These are phyloP conservation scores for Raphanus sativus DNA, from an alignment of 345 rosid species.

Conservation along the genomic window DNA sequence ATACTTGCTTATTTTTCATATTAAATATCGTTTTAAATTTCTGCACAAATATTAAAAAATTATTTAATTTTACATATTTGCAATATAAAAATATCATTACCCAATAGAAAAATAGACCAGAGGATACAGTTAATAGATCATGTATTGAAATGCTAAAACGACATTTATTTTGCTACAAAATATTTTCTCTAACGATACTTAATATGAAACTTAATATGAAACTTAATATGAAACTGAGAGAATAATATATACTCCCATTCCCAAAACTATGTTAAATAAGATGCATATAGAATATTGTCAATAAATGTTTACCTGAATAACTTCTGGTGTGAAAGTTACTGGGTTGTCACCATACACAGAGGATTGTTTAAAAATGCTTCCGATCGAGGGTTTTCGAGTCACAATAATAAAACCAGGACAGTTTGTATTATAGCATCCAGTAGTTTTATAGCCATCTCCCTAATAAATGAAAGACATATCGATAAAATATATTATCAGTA, in stretches of 20 bases:
- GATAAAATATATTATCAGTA: neutral
- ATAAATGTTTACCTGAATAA: constrained; percentile 10
- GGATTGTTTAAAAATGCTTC: neutral
- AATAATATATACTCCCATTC: neutral
- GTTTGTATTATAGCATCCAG: constrained; percentile 15
- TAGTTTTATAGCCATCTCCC: constrained; percentile 6
- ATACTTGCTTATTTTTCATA: neutral
- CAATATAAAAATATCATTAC: too few relatives aligned
- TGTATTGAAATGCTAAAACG: too few relatives aligned
- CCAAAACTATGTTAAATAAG: neutral
- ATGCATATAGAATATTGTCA: neutral
- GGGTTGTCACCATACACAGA: constrained; percentile 15
- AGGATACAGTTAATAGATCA: too few relatives aligned
- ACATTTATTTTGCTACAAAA: too few relatives aligned
- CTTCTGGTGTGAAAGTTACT: neutral
- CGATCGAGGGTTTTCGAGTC: neutral
- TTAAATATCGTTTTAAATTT: too few relatives aligned
- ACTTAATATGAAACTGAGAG: too few relatives aligned
- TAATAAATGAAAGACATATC: neutral
- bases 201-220: too few relatives aligned
- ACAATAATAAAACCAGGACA: constrained; percentile 28
- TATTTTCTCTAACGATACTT: too few relatives aligned
- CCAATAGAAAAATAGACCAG: too few relatives aligned
- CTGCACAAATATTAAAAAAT: too few relatives aligned
- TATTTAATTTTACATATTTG: too few relatives aligned